phyloP scores from a whole-genome alignment of 1,284 basidiomycete genomes.

The Mycena sp. region DNA sequence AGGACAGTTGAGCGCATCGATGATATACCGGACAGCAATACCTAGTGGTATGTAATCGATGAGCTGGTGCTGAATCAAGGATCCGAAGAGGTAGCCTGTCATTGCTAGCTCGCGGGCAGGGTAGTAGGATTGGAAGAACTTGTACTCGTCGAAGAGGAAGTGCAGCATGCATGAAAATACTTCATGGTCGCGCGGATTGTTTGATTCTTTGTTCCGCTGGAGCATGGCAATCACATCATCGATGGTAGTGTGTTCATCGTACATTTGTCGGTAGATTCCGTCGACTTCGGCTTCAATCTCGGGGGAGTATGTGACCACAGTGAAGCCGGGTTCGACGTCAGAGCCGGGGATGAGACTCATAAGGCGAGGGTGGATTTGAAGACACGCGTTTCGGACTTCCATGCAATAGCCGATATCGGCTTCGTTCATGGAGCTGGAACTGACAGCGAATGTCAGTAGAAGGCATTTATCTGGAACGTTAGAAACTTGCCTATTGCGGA shows the following conservation, averaged over 20 bases:
- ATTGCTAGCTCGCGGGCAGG: constrained; percentile 94
- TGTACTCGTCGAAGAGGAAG: constrained; percentile 99
- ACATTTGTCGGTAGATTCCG: constrained; percentile 98
- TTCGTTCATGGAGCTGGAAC: constrained; percentile 71
- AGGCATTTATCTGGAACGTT: constrained; percentile 22
- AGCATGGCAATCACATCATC: constrained; percentile 94
- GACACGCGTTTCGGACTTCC: constrained; percentile 92
- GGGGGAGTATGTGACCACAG: constrained; percentile 87
- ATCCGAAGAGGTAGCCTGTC: constrained; percentile 97
- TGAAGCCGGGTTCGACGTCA: constrained; percentile 92
- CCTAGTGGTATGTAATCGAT: constrained; percentile 96
- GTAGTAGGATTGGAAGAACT: constrained; percentile 97
- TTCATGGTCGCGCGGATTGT: constrained; percentile 89
- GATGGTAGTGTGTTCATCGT: constrained; percentile 92
- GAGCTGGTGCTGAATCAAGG: constrained; percentile 93
- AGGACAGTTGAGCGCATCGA: constrained; percentile 92
- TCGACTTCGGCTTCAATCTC: constrained; percentile 96
- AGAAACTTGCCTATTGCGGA: constrained; percentile 77
- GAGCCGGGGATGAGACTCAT: constrained; percentile 94
- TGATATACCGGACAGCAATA: constrained; percentile 96
- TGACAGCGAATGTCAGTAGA: constrained; percentile 39
- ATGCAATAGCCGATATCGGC: constrained; percentile 91
- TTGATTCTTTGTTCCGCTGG: constrained; percentile 86
- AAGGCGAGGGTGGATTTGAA: constrained; percentile 96
- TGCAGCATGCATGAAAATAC: constrained; percentile 99